A percentile compares a stretch with the other conserved stretches of the same genome.
Evolutionary conservation across 495 filamentous ascomycete genomes (phyloP).

Genomic region (Penicillium argentinense): DNA sequence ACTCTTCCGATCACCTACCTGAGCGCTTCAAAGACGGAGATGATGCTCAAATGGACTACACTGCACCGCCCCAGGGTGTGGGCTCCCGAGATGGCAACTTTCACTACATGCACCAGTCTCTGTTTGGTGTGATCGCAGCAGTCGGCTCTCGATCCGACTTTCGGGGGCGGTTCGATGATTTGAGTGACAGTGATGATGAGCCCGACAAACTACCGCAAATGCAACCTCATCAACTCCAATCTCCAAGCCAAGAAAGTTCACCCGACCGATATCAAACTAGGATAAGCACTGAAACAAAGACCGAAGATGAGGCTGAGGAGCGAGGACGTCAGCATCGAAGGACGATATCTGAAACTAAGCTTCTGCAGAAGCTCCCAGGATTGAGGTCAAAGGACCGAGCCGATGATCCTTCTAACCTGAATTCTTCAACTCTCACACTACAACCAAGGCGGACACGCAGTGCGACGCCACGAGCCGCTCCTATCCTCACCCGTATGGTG

Average conservation of each 20-base stretch:
- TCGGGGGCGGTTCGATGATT: conserved; percentile 76
- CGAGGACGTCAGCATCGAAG: conserved; percentile 51
- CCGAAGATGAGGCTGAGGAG: conserved; percentile 16
- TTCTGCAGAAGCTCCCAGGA: conserved; percentile 59
- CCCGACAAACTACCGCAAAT: conserved; percentile 25
- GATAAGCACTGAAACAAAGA: not conserved
- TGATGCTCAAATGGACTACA: conserved; percentile 72
- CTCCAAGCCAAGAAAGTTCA: conserved; percentile 8
- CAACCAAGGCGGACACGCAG: conserved; percentile 34
- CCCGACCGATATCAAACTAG: conserved; percentile 4
- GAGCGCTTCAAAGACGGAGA: conserved; percentile 73
- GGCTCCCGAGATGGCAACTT: conserved; percentile 41
- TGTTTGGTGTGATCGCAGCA: conserved; percentile 93
- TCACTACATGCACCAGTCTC: conserved; percentile 85
- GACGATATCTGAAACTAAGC: conserved; percentile 59
- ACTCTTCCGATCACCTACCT: conserved; percentile 69
- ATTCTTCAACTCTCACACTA: conserved; percentile 13
- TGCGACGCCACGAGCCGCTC: conserved; percentile 55
- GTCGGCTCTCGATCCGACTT: conserved; percentile 80
- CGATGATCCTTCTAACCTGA: conserved; percentile 20
- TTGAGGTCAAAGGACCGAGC: conserved; percentile 42
- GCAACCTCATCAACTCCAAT: conserved; percentile 8
- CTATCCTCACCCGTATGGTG: conserved; percentile 78
- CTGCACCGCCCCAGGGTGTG: conserved; percentile 50
- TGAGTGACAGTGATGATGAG: conserved; percentile 76